These are phyloP conservation scores for Ophiostoma australiae DNA, from an alignment of 2,329 filamentous ascomycete species.

Conservation along the genomic window DNA sequence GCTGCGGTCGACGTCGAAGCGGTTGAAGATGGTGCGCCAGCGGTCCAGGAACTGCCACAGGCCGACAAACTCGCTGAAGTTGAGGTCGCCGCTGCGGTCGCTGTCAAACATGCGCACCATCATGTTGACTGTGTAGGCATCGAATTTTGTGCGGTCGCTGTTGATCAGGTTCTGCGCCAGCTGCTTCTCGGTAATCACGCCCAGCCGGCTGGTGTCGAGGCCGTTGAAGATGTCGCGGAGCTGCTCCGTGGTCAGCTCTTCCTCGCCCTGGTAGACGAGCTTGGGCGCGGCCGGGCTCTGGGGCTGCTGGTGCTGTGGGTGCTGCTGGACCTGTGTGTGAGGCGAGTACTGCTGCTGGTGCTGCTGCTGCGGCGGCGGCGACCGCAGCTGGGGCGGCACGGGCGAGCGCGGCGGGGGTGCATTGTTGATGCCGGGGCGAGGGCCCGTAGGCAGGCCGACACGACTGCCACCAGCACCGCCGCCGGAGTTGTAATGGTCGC, in stretches of 20 bases:
- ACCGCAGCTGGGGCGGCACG: not conserved
- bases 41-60: slow-evolving; percentile 93
- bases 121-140: slow-evolving; percentile 90
- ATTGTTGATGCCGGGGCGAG: not conserved
- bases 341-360: not conserved
- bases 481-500: slow-evolving; percentile 8
- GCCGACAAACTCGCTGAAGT: slow-evolving; percentile 92
- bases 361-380: slow-evolving; percentile 12
- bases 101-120: slow-evolving; percentile 99
- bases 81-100: slow-evolving; percentile 81
- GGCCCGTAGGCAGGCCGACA: slow-evolving; percentile 13
- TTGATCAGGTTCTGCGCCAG: slow-evolving; percentile 89
- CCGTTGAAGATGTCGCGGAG: slow-evolving; percentile 82
- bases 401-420: slow-evolving; percentile 17
- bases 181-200: slow-evolving; percentile 79
- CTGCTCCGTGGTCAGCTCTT: slow-evolving; percentile 53
- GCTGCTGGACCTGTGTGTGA: not conserved
- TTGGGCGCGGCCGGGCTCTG: slow-evolving; percentile 15
- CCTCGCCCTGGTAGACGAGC: slow-evolving; percentile 35
- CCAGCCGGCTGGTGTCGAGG: slow-evolving; percentile 75
- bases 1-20: slow-evolving; percentile 81
- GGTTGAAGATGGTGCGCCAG: slow-evolving; percentile 91
- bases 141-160: slow-evolving; percentile 89
- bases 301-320: not conserved
- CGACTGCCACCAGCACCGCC: not conserved